Percentiles rank a stretch among this genome's conserved stretches.
phyloP scores from a whole-genome alignment of 192 early-diverging fungal species.

The Mortierella antarctica region DNA sequence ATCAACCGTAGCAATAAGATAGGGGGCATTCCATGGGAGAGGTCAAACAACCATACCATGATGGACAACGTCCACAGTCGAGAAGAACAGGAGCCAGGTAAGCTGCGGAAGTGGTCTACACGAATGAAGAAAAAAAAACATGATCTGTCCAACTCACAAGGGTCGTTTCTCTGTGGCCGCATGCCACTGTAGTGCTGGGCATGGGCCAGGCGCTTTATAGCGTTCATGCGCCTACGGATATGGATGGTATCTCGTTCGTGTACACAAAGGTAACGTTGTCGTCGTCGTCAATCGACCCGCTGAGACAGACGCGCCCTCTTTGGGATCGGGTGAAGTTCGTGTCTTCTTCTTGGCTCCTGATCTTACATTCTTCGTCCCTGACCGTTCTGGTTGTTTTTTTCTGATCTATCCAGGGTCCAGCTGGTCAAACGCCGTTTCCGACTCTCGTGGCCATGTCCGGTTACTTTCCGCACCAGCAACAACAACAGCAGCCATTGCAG shows the following conservation, averaged over 20 bases:
- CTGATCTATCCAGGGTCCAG: conserved; percentile 23
- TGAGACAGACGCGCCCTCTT: too few relatives aligned
- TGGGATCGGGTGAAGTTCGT: too few relatives aligned
- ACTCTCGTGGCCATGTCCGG: conserved; percentile 30
- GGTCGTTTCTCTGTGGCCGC: neutral
- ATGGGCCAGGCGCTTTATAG: neutral
- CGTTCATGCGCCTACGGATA: conserved; percentile 1
- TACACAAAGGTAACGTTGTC: conserved; percentile 33
- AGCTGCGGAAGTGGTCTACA: too few relatives aligned
- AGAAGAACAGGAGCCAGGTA: too few relatives aligned
- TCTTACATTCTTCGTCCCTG: neutral
- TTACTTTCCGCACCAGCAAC: conserved; percentile 29
- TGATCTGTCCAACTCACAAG: too few relatives aligned
- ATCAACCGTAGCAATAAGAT: too few relatives aligned
- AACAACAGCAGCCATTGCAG: neutral
- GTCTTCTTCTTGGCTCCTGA: too few relatives aligned
- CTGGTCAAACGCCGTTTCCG: conserved; percentile 49
- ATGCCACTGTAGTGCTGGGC: neutral
- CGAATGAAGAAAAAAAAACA: too few relatives aligned
- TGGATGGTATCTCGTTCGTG: conserved; percentile 23
- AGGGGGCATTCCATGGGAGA: too few relatives aligned
- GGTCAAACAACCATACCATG: too few relatives aligned
- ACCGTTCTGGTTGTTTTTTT: neutral
- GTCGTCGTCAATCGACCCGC: neutral
- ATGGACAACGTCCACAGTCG: too few relatives aligned